These are phyloP conservation scores for Clarireedia hainanense DNA, from an alignment of 2,329 filamentous ascomycete species.

Conservation along the genomic window DNA sequence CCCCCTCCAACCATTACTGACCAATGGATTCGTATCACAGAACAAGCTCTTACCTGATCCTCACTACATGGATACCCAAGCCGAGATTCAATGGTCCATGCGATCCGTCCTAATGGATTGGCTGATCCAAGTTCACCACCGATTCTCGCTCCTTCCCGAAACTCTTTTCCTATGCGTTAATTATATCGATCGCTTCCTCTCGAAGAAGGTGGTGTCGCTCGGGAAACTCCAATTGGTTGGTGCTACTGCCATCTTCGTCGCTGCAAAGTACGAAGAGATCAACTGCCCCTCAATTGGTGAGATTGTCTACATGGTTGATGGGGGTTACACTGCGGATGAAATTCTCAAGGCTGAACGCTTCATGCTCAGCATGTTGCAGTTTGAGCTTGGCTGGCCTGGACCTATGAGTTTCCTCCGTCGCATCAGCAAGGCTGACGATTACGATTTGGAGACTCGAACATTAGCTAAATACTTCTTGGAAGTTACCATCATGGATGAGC, in stretches of 20 bases:
- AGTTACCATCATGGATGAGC: slow-evolving; percentile 94
- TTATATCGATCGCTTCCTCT: slow-evolving; percentile 94
- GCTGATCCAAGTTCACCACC: slow-evolving; percentile 91
- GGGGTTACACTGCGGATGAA: slow-evolving; percentile 80
- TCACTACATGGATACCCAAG: slow-evolving; percentile 94
- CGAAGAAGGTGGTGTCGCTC: slow-evolving; percentile 87
- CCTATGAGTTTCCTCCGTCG: slow-evolving; percentile 97
- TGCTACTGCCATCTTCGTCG: slow-evolving; percentile 90
- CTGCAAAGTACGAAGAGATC: slow-evolving; percentile 98
- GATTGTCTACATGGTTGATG: slow-evolving; percentile 97
- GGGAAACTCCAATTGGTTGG: slow-evolving; percentile 94
- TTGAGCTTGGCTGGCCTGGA: slow-evolving; percentile 95
- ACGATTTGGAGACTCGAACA: slow-evolving; percentile 90
- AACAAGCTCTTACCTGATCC: slow-evolving; percentile 76
- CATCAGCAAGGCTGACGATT: slow-evolving; percentile 97
- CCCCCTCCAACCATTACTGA: slow-evolving; percentile 8
- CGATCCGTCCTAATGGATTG: slow-evolving; percentile 95
- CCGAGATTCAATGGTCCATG: slow-evolving; percentile 99
- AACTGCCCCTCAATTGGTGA: slow-evolving; percentile 92
- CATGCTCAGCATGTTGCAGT: slow-evolving; percentile 94
- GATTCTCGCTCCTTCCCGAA: slow-evolving; percentile 86
- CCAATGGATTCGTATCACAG: slow-evolving; percentile 34
- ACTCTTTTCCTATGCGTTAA: slow-evolving; percentile 93
- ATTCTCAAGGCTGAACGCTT: slow-evolving; percentile 96
- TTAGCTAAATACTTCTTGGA: slow-evolving; percentile 97